These are phyloP conservation scores for Knufia petricola DNA, from an alignment of 2,329 filamentous ascomycete genomes.

Conservation along the genomic window DNA sequence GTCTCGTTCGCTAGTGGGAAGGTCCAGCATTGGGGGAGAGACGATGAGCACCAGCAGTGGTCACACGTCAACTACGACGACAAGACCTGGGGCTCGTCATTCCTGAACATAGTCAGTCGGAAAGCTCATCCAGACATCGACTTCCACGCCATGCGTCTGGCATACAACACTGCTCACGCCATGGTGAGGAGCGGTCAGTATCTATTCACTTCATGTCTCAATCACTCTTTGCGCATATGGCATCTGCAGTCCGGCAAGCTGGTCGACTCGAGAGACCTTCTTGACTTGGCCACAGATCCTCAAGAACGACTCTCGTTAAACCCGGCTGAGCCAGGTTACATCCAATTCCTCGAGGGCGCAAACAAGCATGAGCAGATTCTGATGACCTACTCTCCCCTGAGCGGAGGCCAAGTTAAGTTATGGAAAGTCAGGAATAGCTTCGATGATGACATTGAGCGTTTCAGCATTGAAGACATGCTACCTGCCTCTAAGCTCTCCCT, in stretches of 20 bases:
- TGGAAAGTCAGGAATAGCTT: slow-evolving; percentile 63
- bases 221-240: slow-evolving; percentile 85
- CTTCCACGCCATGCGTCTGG: slow-evolving; percentile 33
- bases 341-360: slow-evolving; percentile 46
- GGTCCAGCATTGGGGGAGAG: slow-evolving; percentile 58
- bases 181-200: slow-evolving; percentile 38
- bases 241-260: slow-evolving; percentile 73
- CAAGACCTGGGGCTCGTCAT: slow-evolving; percentile 39
- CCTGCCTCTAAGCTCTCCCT: slow-evolving; percentile 55
- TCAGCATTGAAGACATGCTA: slow-evolving; percentile 64
- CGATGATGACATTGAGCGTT: slow-evolving; percentile 32
- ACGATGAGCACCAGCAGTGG: slow-evolving; percentile 41
- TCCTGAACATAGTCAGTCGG: slow-evolving; percentile 39
- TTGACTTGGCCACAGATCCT: slow-evolving; percentile 56
- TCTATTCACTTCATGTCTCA: slow-evolving; percentile 72
- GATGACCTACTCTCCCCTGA: slow-evolving; percentile 79
- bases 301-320: slow-evolving; percentile 70
- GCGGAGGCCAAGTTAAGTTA: slow-evolving; percentile 86
- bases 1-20: slow-evolving; percentile 50
- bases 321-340: slow-evolving; percentile 64
- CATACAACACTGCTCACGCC: slow-evolving; percentile 35
- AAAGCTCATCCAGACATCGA: slow-evolving; percentile 34
- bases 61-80: slow-evolving; percentile 39
- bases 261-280: slow-evolving; percentile 64
- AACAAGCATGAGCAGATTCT: slow-evolving; percentile 32